Evolutionary conservation across 1,284 basidiomycete genomes (phyloP).

Genomic region (Grifola frondosa): DNA sequence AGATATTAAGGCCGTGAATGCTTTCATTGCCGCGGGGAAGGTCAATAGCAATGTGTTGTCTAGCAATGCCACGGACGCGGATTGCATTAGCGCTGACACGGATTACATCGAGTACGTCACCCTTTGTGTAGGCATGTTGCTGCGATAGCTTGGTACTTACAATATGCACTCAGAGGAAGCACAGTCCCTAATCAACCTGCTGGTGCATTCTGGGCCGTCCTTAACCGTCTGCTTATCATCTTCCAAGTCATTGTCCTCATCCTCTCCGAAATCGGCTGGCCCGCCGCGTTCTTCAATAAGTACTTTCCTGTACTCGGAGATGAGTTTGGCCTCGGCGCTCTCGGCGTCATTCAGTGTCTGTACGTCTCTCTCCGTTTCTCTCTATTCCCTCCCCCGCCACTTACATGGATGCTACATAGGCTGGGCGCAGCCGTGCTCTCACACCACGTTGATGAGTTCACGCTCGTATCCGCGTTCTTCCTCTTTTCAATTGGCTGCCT

Average conservation of each 20-base stretch:
- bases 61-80: slow-evolving; percentile 32
- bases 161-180: slow-evolving; percentile 56
- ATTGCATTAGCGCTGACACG: slow-evolving; percentile 52
- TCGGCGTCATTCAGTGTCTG: slow-evolving; percentile 83
- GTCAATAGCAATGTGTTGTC: slow-evolving; percentile 26
- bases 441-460: slow-evolving; percentile 76
- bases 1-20: slow-evolving; percentile 77
- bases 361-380: slow-evolving; percentile 33
- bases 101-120: slow-evolving; percentile 72
- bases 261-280: slow-evolving; percentile 69
- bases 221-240: slow-evolving; percentile 80
- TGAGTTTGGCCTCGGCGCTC: slow-evolving; percentile 76
- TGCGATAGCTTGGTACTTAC: too few species aligned
- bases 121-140: too few species aligned
- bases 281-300: slow-evolving; percentile 66
- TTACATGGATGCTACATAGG: slow-evolving; percentile 27
- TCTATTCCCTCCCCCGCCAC: neutral
- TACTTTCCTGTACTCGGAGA: slow-evolving; percentile 88
- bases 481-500: slow-evolving; percentile 83
- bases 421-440: slow-evolving; percentile 81
- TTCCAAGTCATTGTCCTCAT: slow-evolving; percentile 74
- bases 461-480: slow-evolving; percentile 84
- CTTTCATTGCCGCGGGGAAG: slow-evolving; percentile 46
- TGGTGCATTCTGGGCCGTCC: slow-evolving; percentile 83
- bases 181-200: slow-evolving; percentile 86